Evolutionary conservation across 2,329 filamentous ascomycete species (phyloP).

Genomic region (Exophiala oligosperma): DNA sequence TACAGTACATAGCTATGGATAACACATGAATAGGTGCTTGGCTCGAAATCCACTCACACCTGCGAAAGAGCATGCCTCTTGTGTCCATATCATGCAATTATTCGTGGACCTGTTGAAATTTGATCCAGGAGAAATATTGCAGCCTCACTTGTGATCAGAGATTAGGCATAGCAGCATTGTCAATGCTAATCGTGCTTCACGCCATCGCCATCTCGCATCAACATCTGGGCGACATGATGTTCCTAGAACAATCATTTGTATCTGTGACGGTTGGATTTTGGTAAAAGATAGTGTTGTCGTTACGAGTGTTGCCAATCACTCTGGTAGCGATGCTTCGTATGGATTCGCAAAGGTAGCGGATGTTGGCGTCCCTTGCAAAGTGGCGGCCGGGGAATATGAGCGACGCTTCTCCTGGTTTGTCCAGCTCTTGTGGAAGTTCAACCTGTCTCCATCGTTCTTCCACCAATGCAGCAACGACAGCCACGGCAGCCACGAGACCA

Average conservation of each 20-base stretch:
- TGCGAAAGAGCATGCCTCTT: too few relatives aligned
- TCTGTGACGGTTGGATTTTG: too few relatives aligned
- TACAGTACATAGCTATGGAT: too few relatives aligned
- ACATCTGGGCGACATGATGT: too few relatives aligned
- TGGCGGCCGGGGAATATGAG: slow-evolving; percentile 2
- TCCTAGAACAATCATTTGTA: too few relatives aligned
- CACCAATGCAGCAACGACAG: slow-evolving; percentile 16
- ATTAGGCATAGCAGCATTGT: background rate
- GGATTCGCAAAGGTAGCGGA: slow-evolving; percentile 9
- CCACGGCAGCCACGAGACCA: slow-evolving; percentile 21
- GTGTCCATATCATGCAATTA: too few relatives aligned
- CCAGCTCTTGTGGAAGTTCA: slow-evolving; percentile 1
- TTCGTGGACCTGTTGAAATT: too few relatives aligned
- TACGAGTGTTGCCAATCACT: background rate
- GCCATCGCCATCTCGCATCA: background rate
- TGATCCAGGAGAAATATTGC: too few relatives aligned
- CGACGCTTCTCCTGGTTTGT: background rate
- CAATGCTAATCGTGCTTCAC: background rate
- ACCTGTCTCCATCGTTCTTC: slow-evolving; percentile 2
- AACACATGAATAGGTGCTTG: background rate
- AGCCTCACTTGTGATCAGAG: background rate
- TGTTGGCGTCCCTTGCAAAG: slow-evolving; percentile 4
- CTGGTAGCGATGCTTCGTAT: slow-evolving; percentile 1
- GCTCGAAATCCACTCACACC: background rate
- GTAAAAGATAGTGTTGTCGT: too few relatives aligned